Base-by-base conservation (phyloP, 2,329 filamentous ascomycete genomes). In the Fusarium lyarnte region DNA sequence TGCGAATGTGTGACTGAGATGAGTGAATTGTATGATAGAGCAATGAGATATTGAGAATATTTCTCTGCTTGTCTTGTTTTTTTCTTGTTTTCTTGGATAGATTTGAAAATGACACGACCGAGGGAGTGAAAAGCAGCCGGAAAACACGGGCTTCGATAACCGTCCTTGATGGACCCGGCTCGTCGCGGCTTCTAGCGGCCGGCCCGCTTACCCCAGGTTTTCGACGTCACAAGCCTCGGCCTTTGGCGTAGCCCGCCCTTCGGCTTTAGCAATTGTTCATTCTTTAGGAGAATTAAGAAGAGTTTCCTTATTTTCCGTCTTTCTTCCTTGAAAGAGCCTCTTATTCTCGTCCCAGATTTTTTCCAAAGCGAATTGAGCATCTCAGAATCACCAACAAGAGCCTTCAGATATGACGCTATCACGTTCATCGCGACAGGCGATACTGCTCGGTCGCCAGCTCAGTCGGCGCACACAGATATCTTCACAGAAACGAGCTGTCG, bases 401-500 rank as follows among this genome's bases (percentile, higher is more conserved):
- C 36, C 43, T 46, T 43, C 51, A 41, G 51, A 47, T 61, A 89
- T 89, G 87, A 83, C 85, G 45, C 77, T 86, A 66, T 80, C 84
- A 63, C 80, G 85, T 73, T 83, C 83, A 59, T 84, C 86, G 41
- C 82, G 84, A 70, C 84, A 85, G 74, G 82, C 85, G 58, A 79
- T 87, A 64, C 82, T 85, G 57, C 72, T 80, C 51, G 70, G 78
- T 59, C 75, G 78, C 66, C 78, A 79, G 72, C 69, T 76, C 70
- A 58, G 53, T 58, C 82, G 82, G 80, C 81, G 83, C 79, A 74
- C 77, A 8, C 74, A 74, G 41, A 51, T 69, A 46, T 70, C 68
- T 58, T 74, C 60, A 70, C 76, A 73, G 65, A 78, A 72, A 76
- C 81, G 83, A 65, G 77, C 84, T 60, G 86, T 93, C 75, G 92